Evolutionary conservation across 1,284 basidiomycete species (phyloP).

Genomic region (Leccinum solheimii): DNA sequence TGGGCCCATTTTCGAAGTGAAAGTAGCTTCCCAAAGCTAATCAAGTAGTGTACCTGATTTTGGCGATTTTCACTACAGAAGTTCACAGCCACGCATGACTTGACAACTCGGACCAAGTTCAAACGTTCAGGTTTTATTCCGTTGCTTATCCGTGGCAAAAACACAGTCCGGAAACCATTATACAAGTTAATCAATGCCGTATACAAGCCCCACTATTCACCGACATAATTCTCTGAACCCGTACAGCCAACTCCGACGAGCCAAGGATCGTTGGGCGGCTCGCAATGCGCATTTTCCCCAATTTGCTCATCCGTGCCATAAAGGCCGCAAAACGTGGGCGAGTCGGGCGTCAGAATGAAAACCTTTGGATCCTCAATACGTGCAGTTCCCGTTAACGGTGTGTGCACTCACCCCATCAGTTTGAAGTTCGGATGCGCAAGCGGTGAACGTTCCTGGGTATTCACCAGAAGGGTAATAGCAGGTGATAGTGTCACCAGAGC

Average conservation of each 20-base stretch:
- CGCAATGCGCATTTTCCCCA: constrained; percentile 14
- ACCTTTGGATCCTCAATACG: background rate
- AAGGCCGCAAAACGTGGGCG: constrained; percentile 12
- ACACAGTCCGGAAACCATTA: too few relatives aligned
- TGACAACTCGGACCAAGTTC: too few relatives aligned
- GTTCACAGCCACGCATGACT: too few relatives aligned
- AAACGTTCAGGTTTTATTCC: too few relatives aligned
- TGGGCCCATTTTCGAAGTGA: constrained; percentile 17
- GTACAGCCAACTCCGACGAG: constrained; percentile 8
- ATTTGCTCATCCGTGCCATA: background rate
- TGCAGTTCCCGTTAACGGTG: background rate
- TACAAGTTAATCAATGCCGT: background rate
- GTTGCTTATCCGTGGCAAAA: too few relatives aligned
- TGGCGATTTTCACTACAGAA: background rate
- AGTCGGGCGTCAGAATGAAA: constrained; percentile 7
- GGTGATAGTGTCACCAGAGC: constrained; percentile 13
- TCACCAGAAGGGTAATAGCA: constrained; percentile 17
- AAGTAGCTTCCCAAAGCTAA: background rate
- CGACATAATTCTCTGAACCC: constrained; percentile 19
- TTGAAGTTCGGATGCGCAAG: constrained; percentile 6
- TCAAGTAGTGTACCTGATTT: background rate
- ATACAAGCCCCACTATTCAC: constrained; percentile 1
- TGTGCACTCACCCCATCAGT: background rate
- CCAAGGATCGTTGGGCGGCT: constrained; percentile 22
- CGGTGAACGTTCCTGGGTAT: constrained; percentile 16